Evolutionary conservation across 352 stramenopile species (phyloP).

Genomic region (Globisporangium spinosum): DNA sequence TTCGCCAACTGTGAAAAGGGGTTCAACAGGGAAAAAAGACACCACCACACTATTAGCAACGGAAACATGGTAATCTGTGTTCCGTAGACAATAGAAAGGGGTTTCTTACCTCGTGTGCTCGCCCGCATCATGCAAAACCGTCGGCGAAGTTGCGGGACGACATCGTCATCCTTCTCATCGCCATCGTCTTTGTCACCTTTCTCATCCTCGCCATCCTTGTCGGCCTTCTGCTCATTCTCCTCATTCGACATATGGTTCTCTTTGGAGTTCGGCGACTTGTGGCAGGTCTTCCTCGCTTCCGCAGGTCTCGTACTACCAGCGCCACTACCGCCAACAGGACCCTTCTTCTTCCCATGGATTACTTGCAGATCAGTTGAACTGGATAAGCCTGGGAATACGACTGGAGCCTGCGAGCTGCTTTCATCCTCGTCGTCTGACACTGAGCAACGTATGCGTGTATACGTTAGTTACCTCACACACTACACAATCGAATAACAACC

Average conservation of each 20-base stretch:
- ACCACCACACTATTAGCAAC: neutral
- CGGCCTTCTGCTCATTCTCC: neutral
- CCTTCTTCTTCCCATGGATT: neutral
- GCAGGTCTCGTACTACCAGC: neutral
- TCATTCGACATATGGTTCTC: neutral
- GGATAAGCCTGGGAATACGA: slow-evolving; percentile 12
- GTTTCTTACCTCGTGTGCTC: slow-evolving; percentile 24
- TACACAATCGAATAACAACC: neutral
- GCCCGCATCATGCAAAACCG: slow-evolving; percentile 35
- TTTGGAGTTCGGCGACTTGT: neutral
- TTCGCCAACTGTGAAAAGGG: neutral
- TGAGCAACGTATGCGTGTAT: neutral
- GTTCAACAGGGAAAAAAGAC: neutral
- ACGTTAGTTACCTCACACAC: neutral
- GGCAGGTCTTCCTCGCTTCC: neutral
- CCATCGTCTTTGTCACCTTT: neutral
- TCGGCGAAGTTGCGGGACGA: slow-evolving; percentile 12
- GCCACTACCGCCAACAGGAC: neutral
- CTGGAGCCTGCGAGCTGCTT: neutral
- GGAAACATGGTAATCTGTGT: neutral
- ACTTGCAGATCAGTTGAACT: neutral
- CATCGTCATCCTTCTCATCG: slow-evolving; percentile 2
- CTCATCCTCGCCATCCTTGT: neutral
- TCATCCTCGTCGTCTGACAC: neutral
- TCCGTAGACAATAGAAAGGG: neutral